Conservation (phyloP, 352 stramenopile genomes). For the Globisporangium acanthophoron region DNA sequence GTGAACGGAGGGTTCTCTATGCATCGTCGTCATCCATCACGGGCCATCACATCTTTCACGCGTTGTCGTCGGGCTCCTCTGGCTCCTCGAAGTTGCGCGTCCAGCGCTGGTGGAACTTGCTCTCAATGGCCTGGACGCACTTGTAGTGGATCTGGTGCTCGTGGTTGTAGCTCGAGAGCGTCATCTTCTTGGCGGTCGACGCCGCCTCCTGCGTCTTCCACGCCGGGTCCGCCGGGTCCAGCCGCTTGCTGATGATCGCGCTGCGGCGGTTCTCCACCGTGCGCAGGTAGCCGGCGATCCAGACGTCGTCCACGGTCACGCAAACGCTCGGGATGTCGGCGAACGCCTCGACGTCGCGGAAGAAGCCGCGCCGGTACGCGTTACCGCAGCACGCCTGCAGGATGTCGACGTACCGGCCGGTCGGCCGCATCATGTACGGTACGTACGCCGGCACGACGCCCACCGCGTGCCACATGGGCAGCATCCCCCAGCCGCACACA, state of each 20-base stretch:
- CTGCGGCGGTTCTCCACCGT: constrained; percentile 51
- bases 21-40: not conserved
- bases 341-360: constrained; percentile 59
- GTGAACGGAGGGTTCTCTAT: not conserved
- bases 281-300: constrained; percentile 75
- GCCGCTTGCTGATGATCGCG: constrained; percentile 71
- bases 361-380: constrained; percentile 73
- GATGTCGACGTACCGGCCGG: constrained; percentile 71
- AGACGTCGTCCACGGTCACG: constrained; percentile 80
- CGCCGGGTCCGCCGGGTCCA: constrained; percentile 56
- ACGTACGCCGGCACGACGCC: constrained; percentile 76
- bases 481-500: constrained; percentile 76
- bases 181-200: constrained; percentile 44
- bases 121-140: constrained; percentile 71
- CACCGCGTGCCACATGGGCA: constrained; percentile 69
- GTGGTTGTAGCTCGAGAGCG: constrained; percentile 77
- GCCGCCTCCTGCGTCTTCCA: constrained; percentile 68
- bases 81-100: constrained; percentile 60
- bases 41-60: not conserved
- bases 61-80: constrained; percentile 8
- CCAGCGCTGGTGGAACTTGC: constrained; percentile 53
- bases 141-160: constrained; percentile 80
- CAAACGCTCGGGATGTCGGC: constrained; percentile 61
- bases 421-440: constrained; percentile 75
- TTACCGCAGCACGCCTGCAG: constrained; percentile 65